Evolutionary conservation across 129 eudicot species (phyloP).

Genomic region (Centaurea solstitialis): DNA sequence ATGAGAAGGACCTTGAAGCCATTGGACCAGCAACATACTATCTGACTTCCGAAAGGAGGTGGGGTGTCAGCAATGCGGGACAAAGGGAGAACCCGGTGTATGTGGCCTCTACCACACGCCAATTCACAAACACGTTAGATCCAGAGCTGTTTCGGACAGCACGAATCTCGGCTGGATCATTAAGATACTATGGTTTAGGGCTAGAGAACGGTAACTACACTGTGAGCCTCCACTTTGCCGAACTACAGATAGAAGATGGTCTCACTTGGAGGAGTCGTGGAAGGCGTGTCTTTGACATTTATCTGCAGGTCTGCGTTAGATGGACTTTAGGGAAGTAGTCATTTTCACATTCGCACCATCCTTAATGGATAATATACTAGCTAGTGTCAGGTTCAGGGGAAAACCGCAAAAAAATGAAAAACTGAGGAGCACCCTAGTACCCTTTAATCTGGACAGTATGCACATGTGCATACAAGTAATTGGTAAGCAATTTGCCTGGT

Average conservation of each 20-base stretch:
- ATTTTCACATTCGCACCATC: too few species aligned
- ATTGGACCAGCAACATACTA: slow-evolving; percentile 70
- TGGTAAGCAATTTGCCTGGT: too few species aligned
- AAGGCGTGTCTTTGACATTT: slow-evolving; percentile 81
- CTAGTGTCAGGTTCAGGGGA: too few species aligned
- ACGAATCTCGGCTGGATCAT: slow-evolving; percentile 76
- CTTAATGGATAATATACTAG: too few species aligned
- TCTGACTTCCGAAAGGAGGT: slow-evolving; percentile 46
- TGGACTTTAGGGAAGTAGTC: neutral
- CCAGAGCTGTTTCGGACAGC: slow-evolving; percentile 70
- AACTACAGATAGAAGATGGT: slow-evolving; percentile 44
- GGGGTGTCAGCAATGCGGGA: slow-evolving; percentile 94
- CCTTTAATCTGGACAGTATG: too few species aligned
- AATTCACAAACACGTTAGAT: slow-evolving; percentile 59
- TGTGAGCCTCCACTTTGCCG: slow-evolving; percentile 73
- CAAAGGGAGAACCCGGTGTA: slow-evolving; percentile 42
- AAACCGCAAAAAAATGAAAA: too few species aligned
- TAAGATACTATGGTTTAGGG: slow-evolving; percentile 84
- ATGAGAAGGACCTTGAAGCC: slow-evolving; percentile 54
- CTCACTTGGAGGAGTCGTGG: slow-evolving; percentile 66
- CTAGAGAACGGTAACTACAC: slow-evolving; percentile 82
- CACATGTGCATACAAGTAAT: too few species aligned
- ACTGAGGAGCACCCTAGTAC: too few species aligned
- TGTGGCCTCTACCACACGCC: slow-evolving; percentile 23
- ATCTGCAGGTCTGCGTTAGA: slow-evolving; percentile 57